Evolutionary conservation across 768 basidiomycete genomes (phyloP), one percentile per base, ranked within the genome.

Genomic region (Mycena galericulata): DNA sequence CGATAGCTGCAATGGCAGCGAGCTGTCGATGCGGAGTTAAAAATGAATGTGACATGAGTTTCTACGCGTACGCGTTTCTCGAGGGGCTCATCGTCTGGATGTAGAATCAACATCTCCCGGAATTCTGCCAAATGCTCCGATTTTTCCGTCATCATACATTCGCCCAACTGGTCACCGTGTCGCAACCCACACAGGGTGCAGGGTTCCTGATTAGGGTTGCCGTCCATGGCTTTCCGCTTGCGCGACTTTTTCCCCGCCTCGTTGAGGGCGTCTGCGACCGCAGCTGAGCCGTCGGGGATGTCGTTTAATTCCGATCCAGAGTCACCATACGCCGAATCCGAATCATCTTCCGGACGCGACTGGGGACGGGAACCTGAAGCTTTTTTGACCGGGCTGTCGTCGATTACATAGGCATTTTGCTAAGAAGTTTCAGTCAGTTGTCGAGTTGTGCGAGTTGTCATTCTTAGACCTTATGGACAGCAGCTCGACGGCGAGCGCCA

Each of bases 401-500:
- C 70, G 15, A 72, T 40, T 2, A 65, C 15, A 36, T 72, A 72
- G 20, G 68, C 68, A 27, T 69, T 69, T 55, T 69, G 57, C 68
- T 69, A 24, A 3, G 45, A 26, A 41, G 27, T 15, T 10, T 34
- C 24, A 22, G 22, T 60, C 26, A 56, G 34, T 15, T 0, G 18
- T 14, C 11, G 18, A 29, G n/a, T 47, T 14, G 18, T 15, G 32
- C 4, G 17, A 5, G 18, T 26, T 38, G 14, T 49, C 38, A 29
- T 54, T 45, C 32, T 66, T 53, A 45, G 34, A 82, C 84, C 71
- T 85, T 86, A 75, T 85, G 82, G 50, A 85, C 78, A 58, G 87
- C 90, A 53, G 93, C 93, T 55, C 86, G 88, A 36, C 93, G 89
- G 67, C 92, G 89, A 27, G 85, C 90, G 38, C 94, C 93, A 72